phyloP scores from a whole-genome alignment of 176 grass and related monocot genomes.

The Thinopyrum elongatum region DNA sequence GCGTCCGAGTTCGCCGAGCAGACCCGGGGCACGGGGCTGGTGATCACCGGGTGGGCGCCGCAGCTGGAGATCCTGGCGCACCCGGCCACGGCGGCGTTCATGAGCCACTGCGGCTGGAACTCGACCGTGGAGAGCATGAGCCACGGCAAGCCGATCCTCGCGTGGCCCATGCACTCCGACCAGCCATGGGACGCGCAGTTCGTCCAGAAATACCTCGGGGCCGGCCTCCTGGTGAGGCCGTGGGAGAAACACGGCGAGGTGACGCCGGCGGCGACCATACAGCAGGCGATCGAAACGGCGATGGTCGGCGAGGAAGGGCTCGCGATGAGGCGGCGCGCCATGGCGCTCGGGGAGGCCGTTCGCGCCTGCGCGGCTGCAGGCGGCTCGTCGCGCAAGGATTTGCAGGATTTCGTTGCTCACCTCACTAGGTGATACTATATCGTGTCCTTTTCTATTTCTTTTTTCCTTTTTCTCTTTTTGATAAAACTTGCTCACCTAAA shows the following conservation, averaged over 20 bases:
- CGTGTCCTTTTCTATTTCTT: too few relatives aligned
- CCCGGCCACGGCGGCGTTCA: constrained; percentile 53
- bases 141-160: constrained; percentile 57
- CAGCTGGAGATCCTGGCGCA: constrained; percentile 72
- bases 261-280: not conserved
- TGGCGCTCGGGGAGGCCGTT: not conserved
- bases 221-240: constrained; percentile 4
- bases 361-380: not conserved
- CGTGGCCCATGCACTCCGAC: constrained; percentile 82
- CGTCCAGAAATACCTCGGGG: constrained; percentile 36
- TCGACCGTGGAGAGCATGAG: constrained; percentile 69
- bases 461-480: too few relatives aligned
- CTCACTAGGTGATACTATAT: not conserved
- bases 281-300: not conserved
- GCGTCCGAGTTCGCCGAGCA: not conserved
- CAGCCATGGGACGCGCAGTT: constrained; percentile 58
- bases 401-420: not conserved
- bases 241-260: constrained; percentile 34
- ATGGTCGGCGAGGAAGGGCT: not conserved
- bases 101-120: constrained; percentile 93
- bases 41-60: constrained; percentile 75
- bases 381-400: not conserved
- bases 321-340: not conserved
- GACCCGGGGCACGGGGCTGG: constrained; percentile 28
- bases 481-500: too few relatives aligned